These are phyloP conservation scores for Calvatia gigantea DNA, from an alignment of 768 basidiomycete species.

Conservation along the genomic window DNA sequence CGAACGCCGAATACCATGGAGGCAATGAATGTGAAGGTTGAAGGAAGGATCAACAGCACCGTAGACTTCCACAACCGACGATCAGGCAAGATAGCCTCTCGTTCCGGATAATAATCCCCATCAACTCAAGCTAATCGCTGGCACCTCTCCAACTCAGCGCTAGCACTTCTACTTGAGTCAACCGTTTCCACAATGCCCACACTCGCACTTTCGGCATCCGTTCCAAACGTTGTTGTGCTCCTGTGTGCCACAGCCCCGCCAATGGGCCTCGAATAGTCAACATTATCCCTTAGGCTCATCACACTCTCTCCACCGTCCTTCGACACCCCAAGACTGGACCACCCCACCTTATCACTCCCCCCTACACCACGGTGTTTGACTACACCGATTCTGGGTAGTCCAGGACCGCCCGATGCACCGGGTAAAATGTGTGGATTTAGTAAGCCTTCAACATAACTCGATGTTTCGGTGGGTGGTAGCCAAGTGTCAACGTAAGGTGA, in stretches of 20 bases:
- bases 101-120: not conserved
- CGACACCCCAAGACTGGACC: conserved; percentile 15
- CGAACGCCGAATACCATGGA: not conserved
- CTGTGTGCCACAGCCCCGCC: conserved; percentile 22
- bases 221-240: conserved; percentile 29
- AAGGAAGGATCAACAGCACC: not conserved
- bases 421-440: conserved; percentile 23
- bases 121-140: not conserved
- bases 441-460: conserved; percentile 25
- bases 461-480: conserved; percentile 26
- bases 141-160: not conserved
- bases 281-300: conserved; percentile 34
- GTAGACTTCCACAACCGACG: not conserved
- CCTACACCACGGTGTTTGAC: not conserved
- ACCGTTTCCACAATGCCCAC: not conserved
- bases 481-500: conserved; percentile 15
- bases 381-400: not conserved
- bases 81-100: not conserved
- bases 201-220: conserved; percentile 2
- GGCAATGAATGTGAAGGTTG: not conserved
- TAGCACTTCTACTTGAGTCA: not conserved
- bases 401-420: not conserved
- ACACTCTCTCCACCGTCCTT: conserved; percentile 23
- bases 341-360: not conserved
- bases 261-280: conserved; percentile 37